Conservation (phyloP, 139 green algal species). For the Closterium sp. region DNA sequence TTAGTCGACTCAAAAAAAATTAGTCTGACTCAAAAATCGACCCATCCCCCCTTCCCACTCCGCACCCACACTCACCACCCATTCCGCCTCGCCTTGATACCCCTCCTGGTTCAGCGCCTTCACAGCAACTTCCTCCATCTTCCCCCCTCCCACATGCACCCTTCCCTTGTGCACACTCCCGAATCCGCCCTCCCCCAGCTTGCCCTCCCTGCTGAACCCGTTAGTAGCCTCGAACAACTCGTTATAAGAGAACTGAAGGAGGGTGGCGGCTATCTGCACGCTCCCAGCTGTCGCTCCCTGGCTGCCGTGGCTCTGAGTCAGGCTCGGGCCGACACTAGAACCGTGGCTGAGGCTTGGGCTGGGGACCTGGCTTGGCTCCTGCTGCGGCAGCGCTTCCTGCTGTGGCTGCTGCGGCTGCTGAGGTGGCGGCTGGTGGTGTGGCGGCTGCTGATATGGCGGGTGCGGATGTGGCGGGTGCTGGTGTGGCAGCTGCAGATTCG, state of each 20-base stretch:
- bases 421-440: too few species aligned
- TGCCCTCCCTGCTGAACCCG: constrained; percentile 4
- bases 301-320: neutral
- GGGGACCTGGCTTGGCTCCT: neutral
- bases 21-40: neutral
- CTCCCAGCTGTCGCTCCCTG: neutral
- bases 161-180: neutral
- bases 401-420: neutral
- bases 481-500: neutral
- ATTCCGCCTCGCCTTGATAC: constrained; percentile 21
- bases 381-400: neutral
- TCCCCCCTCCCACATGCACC: neutral
- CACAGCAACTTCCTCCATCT: constrained; percentile 16
- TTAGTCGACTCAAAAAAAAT: neutral
- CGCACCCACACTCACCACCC: constrained; percentile 14
- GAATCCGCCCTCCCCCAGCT: neutral
- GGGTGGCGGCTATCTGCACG: neutral
- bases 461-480: too few species aligned
- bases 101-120: constrained; percentile 35
- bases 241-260: neutral
- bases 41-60: neutral
- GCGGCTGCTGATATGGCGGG: too few species aligned
- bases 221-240: neutral
- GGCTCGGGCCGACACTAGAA: neutral
- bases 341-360: neutral